These are phyloP conservation scores for Lecanosticta acicola DNA, from an alignment of 2,329 filamentous ascomycete species.

Conservation along the genomic window DNA sequence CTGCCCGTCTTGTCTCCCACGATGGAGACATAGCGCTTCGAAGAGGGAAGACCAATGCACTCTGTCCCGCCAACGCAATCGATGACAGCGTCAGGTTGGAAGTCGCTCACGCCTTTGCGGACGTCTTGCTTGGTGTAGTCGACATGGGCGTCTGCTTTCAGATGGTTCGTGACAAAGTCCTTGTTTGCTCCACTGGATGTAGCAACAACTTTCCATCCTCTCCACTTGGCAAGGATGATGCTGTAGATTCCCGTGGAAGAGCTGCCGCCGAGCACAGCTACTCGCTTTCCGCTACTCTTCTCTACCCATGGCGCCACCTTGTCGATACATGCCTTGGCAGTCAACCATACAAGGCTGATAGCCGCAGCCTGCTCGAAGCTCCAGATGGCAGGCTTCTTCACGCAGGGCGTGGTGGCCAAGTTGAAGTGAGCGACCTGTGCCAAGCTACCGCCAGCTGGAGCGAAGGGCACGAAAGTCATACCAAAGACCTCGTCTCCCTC, in stretches of 20 bases:
- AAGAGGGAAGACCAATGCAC: constrained; percentile 34
- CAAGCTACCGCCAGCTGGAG: constrained; percentile 24
- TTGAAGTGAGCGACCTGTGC: constrained; percentile 28
- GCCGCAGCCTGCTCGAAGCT: constrained; percentile 30
- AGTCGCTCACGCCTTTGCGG: constrained; percentile 44
- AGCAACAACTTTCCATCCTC: constrained; percentile 35
- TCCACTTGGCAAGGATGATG: constrained; percentile 28
- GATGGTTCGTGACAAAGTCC: constrained; percentile 47
- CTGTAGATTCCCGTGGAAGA: constrained; percentile 32
- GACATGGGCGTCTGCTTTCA: constrained; percentile 60
- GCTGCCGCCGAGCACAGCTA: constrained; percentile 31
- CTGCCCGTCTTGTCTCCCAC: constrained; percentile 34
- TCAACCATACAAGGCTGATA: constrained; percentile 31
- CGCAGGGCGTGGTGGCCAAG: constrained; percentile 20
- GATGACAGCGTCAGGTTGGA: constrained; percentile 50
- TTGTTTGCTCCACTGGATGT: constrained; percentile 56
- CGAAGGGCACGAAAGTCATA: constrained; percentile 26
- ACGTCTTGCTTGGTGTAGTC: constrained; percentile 54
- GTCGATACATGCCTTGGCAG: constrained; percentile 29
- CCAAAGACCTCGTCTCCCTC: constrained; percentile 32
- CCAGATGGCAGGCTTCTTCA: constrained; percentile 29
- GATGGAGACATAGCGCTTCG: constrained; percentile 47
- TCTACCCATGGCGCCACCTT: constrained; percentile 25
- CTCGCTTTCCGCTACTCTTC: constrained; percentile 19
- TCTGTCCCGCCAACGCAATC: constrained; percentile 53